A percentile compares a stretch with the other conserved stretches of the same genome.
phyloP scores from a whole-genome alignment of 1,284 basidiomycete genomes.

The Microbotryomycetes sp. region DNA sequence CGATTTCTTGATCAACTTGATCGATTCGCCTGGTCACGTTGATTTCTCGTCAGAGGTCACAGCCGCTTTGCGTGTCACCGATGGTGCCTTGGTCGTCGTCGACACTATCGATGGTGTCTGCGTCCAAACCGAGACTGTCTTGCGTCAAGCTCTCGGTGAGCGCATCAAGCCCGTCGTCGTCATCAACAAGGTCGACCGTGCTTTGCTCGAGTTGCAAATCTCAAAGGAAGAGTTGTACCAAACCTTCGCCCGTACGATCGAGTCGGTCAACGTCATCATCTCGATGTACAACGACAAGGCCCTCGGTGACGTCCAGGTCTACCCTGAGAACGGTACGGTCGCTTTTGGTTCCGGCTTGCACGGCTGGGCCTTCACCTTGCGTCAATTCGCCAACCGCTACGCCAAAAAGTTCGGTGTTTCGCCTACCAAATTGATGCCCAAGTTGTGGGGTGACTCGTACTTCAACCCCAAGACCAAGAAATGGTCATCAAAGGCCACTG shows the following conservation, averaged over 20 bases:
- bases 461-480: slow-evolving; percentile 98
- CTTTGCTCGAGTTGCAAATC: slow-evolving; percentile 96
- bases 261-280: slow-evolving; percentile 97
- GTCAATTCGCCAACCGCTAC: slow-evolving; percentile 92
- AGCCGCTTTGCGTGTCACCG: slow-evolving; percentile 98
- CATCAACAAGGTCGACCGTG: slow-evolving; percentile 99
- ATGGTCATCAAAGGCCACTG: slow-evolving; percentile 77
- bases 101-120: slow-evolving; percentile 99
- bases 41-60: slow-evolving; percentile 99
- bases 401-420: slow-evolving; percentile 99
- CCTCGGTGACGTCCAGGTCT: slow-evolving; percentile 98
- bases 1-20: slow-evolving; percentile 99
- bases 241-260: slow-evolving; percentile 91
- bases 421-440: slow-evolving; percentile 66
- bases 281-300: slow-evolving; percentile 92
- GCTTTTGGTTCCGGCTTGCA: slow-evolving; percentile 99
- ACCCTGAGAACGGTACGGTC: slow-evolving; percentile 97
- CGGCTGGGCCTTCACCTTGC: slow-evolving; percentile 99
- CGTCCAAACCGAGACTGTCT: slow-evolving; percentile 98
- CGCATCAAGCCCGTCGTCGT: slow-evolving; percentile 99
- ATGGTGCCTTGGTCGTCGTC: slow-evolving; percentile 72
- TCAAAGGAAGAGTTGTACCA: slow-evolving; percentile 96
- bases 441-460: slow-evolving; percentile 99
- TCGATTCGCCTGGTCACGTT: slow-evolving; percentile 99
- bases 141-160: slow-evolving; percentile 94